phyloP scores from a whole-genome alignment of 192 early-diverging fungal species.

The Radiomyces spectabilis region DNA sequence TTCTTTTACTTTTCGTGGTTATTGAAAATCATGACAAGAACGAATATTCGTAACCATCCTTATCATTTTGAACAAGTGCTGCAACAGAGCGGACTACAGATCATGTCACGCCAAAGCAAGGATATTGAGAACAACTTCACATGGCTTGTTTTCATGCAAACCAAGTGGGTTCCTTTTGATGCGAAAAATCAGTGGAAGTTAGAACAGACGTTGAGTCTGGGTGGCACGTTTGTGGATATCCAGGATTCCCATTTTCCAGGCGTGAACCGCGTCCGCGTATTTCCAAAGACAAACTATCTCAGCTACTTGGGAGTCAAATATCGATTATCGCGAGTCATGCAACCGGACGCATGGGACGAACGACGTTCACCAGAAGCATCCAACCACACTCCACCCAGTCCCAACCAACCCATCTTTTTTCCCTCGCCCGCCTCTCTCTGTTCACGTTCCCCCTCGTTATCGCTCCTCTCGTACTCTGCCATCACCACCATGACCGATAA shows the following conservation, averaged over 20 bases:
- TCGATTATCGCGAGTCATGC: constrained; percentile 16
- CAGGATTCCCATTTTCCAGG: constrained; percentile 11
- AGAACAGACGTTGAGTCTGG: constrained; percentile 9
- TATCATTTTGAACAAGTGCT: constrained; percentile 14
- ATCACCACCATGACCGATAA: too few species aligned
- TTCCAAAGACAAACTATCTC: constrained; percentile 9
- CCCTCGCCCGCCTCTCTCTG: too few species aligned
- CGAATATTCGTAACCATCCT: constrained; percentile 12
- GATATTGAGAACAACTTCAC: too few species aligned
- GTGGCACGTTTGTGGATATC: constrained; percentile 18
- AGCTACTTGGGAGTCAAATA: constrained; percentile 17
- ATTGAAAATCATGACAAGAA: neutral
- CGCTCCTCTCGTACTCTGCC: too few species aligned
- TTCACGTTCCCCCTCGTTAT: too few species aligned
- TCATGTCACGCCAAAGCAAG: too few species aligned
- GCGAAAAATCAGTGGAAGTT: constrained; percentile 6
- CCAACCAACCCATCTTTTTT: too few species aligned
- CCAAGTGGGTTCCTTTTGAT: constrained; percentile 17
- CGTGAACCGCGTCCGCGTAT: constrained; percentile 13
- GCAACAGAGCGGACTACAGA: too few species aligned
- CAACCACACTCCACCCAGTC: too few species aligned
- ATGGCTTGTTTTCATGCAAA: constrained; percentile 10
- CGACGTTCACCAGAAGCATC: too few species aligned
- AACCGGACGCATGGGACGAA: constrained; percentile 18
- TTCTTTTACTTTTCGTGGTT: neutral